Evolutionary conservation across 306 rosid species (phyloP), one percentile per base, ranked within the genome.

Genomic region (Hippophae tibetana): DNA sequence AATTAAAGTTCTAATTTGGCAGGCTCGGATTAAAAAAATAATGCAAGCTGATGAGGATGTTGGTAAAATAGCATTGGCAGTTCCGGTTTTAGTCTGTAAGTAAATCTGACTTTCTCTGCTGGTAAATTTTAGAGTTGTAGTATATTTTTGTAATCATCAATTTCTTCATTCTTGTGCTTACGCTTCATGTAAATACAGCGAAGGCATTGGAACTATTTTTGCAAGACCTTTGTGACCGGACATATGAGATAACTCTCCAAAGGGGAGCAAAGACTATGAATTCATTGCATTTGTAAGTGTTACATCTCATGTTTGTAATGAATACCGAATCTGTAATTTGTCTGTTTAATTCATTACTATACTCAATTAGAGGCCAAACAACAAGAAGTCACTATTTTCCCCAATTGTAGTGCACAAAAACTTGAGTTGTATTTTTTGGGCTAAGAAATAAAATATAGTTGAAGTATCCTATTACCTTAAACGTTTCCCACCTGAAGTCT

Each of bases 31-130:
- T 23, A 90, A 90, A 78, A 90, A 90, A 77, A 90, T 87, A 56
- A 90, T 90, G 96, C 97, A 90, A 87, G 94, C 97, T 38, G 97
- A 90, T 63, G 96, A 90, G 69, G 97, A 90, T 60, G 90, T 90
- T 65, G 97, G 97, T 47, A 90, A 90, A 79, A 87, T 90, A 81
- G 97, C 97, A 23, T 64, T 77, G 45, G 97, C 97, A 9, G 97
- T 90, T 49, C 97, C 97, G 31, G 97, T 90, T 79, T 82, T 90
- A 90, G 97, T 90, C 42, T 90, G 95, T 90, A 77, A 87, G 97
- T 76, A 60, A 38, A 64, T 46, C 60, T 54, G 55, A 51, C 71
- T 58, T 67, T 10, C 54, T 54, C 18, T 5, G 14, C 3, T 72
- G 18, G 47, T 69, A 62, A 60, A 43, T 44, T 51, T 9, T 47